Evolutionary conservation across 2,329 filamentous ascomycete species (phyloP).

Genomic region (Hypoxylon rubiginosum): DNA sequence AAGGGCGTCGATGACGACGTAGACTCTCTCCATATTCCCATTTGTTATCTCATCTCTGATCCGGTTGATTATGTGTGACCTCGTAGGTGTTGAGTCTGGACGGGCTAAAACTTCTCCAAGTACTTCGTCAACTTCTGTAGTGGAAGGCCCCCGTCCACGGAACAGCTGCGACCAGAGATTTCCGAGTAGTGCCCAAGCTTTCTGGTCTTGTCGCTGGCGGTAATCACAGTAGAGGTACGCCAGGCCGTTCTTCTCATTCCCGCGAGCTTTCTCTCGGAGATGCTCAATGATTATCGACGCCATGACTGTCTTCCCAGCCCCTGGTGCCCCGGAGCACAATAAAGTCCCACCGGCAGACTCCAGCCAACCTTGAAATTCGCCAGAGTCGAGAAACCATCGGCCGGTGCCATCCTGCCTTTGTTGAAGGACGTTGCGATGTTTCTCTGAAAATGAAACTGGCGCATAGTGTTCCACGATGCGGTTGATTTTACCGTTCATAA

Average conservation of each 20-base stretch:
- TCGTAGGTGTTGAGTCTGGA: slow-evolving; percentile 30
- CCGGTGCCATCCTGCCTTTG: slow-evolving; percentile 32
- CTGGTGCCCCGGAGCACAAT: slow-evolving; percentile 36
- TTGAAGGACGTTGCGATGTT: slow-evolving; percentile 32
- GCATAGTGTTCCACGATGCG: slow-evolving; percentile 29
- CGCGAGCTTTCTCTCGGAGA: slow-evolving; percentile 21
- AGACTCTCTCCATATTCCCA: slow-evolving; percentile 12
- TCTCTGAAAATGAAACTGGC: slow-evolving; percentile 33
- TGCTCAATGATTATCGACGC: slow-evolving; percentile 34
- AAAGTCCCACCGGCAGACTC: slow-evolving; percentile 25
- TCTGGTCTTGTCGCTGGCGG: slow-evolving; percentile 37
- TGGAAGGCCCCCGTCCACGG: slow-evolving; percentile 28
- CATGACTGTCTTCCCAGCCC: slow-evolving; percentile 36
- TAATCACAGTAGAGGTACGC: slow-evolving; percentile 38
- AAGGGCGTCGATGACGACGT: slow-evolving; percentile 33
- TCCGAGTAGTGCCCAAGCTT: slow-evolving; percentile 28
- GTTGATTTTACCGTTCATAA: slow-evolving; percentile 25
- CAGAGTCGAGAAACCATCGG: slow-evolving; percentile 32
- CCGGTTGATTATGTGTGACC: slow-evolving; percentile 23
- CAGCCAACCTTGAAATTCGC: slow-evolving; percentile 32
- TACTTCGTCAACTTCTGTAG: slow-evolving; percentile 29
- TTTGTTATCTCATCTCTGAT: slow-evolving; percentile 33
- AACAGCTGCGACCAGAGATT: slow-evolving; percentile 36
- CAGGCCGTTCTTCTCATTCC: slow-evolving; percentile 3
- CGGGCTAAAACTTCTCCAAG: slow-evolving; percentile 30